Evolutionary conservation across 306 rosid species (phyloP).

Genomic region (Rosa chinensis): DNA sequence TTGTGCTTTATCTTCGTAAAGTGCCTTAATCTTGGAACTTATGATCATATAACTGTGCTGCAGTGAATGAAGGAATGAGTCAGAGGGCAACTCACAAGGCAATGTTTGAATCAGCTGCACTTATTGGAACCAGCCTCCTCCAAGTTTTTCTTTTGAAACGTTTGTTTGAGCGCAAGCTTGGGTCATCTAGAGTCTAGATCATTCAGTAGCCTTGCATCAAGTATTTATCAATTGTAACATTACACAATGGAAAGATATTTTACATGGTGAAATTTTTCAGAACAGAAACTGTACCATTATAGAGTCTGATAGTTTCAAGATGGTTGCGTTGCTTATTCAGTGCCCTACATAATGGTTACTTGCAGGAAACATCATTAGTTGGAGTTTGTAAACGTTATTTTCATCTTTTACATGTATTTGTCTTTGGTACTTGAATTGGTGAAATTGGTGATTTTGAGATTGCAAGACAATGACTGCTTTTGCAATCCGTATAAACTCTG

Average conservation of each 20-base stretch:
- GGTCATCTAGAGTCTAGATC: slow-evolving; percentile 70
- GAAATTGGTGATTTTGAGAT: neutral
- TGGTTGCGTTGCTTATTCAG: slow-evolving; percentile 22
- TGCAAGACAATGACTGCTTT: neutral
- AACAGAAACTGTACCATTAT: neutral
- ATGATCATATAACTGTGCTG: slow-evolving; percentile 26
- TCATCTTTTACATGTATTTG: neutral
- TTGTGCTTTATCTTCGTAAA: neutral
- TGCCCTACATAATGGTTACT: neutral
- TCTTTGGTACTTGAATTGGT: neutral
- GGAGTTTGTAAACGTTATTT: slow-evolving; percentile 11
- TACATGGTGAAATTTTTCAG: neutral
- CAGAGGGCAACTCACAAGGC: slow-evolving; percentile 78
- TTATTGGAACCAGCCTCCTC: slow-evolving; percentile 70
- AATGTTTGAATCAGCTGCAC: slow-evolving; percentile 68
- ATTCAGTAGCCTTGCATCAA: neutral
- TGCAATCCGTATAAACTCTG: neutral
- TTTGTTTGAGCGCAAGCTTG: slow-evolving; percentile 76
- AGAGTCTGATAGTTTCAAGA: neutral
- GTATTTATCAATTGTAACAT: slow-evolving; percentile 27
- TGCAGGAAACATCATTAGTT: neutral
- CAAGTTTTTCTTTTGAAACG: slow-evolving; percentile 82
- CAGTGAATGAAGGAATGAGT: slow-evolving; percentile 93
- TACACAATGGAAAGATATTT: slow-evolving; percentile 16
- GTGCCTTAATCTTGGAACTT: neutral